Conservation (phyloP, 352 stramenopile genomes). For the Phytophthora idaei region DNA sequence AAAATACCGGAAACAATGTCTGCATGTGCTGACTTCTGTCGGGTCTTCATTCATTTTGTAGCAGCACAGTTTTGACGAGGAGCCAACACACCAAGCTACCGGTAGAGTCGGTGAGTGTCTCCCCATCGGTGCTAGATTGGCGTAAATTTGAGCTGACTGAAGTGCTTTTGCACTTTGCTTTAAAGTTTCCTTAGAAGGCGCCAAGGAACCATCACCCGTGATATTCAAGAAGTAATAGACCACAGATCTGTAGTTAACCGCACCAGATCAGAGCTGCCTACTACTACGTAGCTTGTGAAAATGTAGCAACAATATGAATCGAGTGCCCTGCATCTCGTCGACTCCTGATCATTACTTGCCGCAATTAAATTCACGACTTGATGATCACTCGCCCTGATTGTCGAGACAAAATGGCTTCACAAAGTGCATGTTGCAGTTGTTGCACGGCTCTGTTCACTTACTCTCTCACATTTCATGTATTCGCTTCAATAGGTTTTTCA, state of each 20-base stretch:
- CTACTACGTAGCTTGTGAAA: background rate
- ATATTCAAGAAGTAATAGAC: slow-evolving; percentile 50
- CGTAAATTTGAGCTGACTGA: background rate
- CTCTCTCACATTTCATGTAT: slow-evolving; percentile 7
- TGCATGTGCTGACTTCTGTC: too few species aligned
- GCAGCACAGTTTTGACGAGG: slow-evolving; percentile 24
- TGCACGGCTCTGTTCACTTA: background rate
- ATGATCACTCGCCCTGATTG: too few species aligned
- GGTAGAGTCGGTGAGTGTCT: slow-evolving; percentile 13
- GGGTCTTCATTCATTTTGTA: background rate
- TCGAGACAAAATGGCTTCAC: background rate
- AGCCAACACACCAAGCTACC: slow-evolving; percentile 3
- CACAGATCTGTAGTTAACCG: background rate
- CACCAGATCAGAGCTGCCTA: background rate
- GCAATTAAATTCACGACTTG: background rate
- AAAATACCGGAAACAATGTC: too few species aligned
- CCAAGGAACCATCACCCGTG: slow-evolving; percentile 45
- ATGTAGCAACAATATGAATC: background rate
- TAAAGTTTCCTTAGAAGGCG: slow-evolving; percentile 14
- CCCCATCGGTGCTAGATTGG: background rate
- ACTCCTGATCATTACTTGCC: background rate
- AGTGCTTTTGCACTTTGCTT: background rate
- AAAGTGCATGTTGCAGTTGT: slow-evolving; percentile 13
- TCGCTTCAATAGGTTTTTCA: slow-evolving; percentile 5
- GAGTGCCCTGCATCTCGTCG: too few species aligned